These are phyloP conservation scores for Flaveria sonorensis DNA, from an alignment of 129 eudicot genomes.

Conservation along the genomic window DNA sequence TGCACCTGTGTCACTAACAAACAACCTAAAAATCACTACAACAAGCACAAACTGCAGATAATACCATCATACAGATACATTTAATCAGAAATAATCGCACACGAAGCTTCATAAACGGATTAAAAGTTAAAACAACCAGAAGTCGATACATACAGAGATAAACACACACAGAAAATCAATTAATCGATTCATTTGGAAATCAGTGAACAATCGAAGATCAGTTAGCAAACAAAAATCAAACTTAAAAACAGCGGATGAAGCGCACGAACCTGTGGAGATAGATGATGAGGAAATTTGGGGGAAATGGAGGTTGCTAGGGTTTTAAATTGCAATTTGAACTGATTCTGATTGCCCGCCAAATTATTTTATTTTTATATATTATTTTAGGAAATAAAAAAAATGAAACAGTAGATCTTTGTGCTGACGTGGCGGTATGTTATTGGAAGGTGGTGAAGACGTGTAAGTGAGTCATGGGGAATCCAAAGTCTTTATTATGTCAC, in stretches of 20 bases:
- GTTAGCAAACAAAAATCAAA: not conserved
- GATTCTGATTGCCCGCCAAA: conserved; percentile 68
- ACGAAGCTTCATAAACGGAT: not conserved
- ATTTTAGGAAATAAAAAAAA: conserved; percentile 5
- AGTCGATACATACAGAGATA: not conserved
- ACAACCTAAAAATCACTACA: not conserved
- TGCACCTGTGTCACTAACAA: conserved; percentile 14
- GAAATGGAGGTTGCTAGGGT: conserved; percentile 57
- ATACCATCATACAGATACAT: conserved; percentile 5
- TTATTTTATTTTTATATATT: conserved; percentile 14
- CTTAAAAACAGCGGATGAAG: not conserved
- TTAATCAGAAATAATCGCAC: not conserved
- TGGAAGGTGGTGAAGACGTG: conserved; percentile 31
- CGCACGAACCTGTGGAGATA: conserved; percentile 34
- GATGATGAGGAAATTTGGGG: conserved; percentile 31
- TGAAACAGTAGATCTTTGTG: conserved; percentile 38
- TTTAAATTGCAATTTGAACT: conserved; percentile 60
- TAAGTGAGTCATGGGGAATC: conserved; percentile 41
- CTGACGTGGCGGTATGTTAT: conserved; percentile 20
- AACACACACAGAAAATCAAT: not conserved
- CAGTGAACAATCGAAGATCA: not conserved
- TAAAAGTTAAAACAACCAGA: not conserved
- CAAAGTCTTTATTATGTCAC: conserved; percentile 35
- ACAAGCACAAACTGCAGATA: conserved; percentile 1
- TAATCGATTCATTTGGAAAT: not conserved